These are phyloP conservation scores for Tylopilus sp. DNA, from an alignment of 1,284 basidiomycete genomes.

Conservation along the genomic window DNA sequence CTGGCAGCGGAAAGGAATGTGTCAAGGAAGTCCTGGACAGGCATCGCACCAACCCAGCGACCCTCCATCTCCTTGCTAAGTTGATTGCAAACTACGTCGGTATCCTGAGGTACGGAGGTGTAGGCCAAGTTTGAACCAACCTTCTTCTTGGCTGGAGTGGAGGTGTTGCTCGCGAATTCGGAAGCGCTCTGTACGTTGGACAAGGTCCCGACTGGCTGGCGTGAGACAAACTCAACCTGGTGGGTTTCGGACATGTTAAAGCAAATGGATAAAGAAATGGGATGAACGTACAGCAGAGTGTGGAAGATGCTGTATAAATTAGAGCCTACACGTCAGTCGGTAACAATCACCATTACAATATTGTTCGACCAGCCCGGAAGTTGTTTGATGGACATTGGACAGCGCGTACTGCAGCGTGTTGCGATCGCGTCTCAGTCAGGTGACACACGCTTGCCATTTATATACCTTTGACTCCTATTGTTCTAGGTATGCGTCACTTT, in stretches of 20 bases:
- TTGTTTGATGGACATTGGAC: too few species aligned
- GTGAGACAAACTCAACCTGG: background rate
- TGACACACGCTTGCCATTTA: too few species aligned
- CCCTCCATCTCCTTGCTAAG: background rate
- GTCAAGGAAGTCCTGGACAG: background rate
- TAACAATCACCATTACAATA: too few species aligned
- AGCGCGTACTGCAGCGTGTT: too few species aligned
- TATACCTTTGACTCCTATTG: too few species aligned
- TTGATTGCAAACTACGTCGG: background rate
- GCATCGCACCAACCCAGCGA: conserved; percentile 6
- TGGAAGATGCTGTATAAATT: too few species aligned
- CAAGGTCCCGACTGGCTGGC: background rate
- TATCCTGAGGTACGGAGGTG: background rate
- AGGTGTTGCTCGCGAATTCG: background rate
- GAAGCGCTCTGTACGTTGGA: background rate
- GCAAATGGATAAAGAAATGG: background rate
- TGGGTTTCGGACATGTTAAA: background rate
- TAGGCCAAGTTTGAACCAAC: background rate
- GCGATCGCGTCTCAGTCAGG: too few species aligned
- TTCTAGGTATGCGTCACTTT: too few species aligned
- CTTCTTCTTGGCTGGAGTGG: background rate
- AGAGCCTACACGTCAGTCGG: too few species aligned
- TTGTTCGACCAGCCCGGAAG: too few species aligned
- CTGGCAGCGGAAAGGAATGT: background rate
- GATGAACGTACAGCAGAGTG: too few species aligned